phyloP scores from a whole-genome alignment of 2,329 filamentous ascomycete genomes.

The Trichoderma hamatum region DNA sequence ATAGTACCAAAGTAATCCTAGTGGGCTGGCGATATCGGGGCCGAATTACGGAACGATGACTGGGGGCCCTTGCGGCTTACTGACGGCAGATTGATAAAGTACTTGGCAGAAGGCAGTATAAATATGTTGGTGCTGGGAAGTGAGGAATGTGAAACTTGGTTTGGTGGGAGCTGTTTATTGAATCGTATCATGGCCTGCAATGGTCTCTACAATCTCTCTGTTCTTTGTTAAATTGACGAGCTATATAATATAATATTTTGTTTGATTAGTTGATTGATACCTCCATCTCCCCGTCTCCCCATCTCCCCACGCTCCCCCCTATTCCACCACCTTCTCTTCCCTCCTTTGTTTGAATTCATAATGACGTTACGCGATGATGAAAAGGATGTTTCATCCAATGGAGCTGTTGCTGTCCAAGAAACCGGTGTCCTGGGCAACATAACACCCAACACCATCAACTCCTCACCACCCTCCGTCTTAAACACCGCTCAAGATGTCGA shows the following conservation, averaged over 20 bases:
- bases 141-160: not conserved
- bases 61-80: not conserved
- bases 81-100: not conserved
- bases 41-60: slow-evolving; percentile 10
- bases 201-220: not conserved
- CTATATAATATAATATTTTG: not conserved
- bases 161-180: not conserved
- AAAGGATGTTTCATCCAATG: not conserved
- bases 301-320: no score
- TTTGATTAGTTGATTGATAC: not conserved
- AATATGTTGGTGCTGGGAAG: not conserved
- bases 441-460: not conserved
- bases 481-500: slow-evolving; percentile 1
- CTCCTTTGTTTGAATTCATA: not conserved
- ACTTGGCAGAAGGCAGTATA: not conserved
- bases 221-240: slow-evolving; percentile 10
- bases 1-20: not conserved
- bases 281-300: not conserved
- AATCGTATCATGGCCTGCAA: slow-evolving; percentile 3
- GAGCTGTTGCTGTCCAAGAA: not conserved
- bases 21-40: slow-evolving; percentile 20
- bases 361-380: slow-evolving; percentile 23
- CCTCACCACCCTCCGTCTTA: not conserved
- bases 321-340: not conserved
- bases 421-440: slow-evolving; percentile 4